Percentiles rank a stretch among this genome's conserved stretches.
Conservation (phyloP, 805 yeast species). For the Metschnikowia lochheadii region DNA sequence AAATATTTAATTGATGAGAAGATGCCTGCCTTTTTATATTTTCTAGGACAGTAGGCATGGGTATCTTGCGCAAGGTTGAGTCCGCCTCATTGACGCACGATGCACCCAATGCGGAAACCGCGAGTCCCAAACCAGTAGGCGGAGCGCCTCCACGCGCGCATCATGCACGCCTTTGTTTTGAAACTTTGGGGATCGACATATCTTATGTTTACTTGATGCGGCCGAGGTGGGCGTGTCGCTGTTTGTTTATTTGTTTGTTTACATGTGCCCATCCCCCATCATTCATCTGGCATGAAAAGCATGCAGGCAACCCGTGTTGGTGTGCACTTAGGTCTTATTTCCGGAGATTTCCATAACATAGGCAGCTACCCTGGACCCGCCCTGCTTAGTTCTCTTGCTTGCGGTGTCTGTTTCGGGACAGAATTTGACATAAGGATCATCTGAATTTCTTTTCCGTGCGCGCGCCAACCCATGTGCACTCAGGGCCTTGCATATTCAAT, state of each 20-base stretch:
- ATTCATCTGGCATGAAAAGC: background rate
- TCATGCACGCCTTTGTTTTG: background rate
- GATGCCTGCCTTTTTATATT: constrained; percentile 5
- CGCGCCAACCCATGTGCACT: no score
- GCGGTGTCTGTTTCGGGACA: background rate
- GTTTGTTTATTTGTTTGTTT: background rate
- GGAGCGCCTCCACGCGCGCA: background rate
- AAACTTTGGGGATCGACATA: background rate
- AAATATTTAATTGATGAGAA: background rate
- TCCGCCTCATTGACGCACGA: background rate
- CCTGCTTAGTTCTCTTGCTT: background rate
- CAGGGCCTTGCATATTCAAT: no score
- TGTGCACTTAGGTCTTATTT: no score
- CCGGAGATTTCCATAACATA: no score
- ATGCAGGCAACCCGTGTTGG: background rate
- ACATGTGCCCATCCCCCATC: background rate
- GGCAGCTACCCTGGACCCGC: no score
- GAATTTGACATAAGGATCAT: background rate
- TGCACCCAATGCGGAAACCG: constrained; percentile 1
- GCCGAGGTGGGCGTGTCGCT: background rate
- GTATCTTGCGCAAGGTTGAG: background rate
- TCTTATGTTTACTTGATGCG: background rate
- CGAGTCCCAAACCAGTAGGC: background rate
- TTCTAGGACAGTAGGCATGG: background rate
- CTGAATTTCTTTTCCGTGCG: background rate